Conservation (phyloP, 768 basidiomycete genomes). For the Nevesoporus exiguus region DNA sequence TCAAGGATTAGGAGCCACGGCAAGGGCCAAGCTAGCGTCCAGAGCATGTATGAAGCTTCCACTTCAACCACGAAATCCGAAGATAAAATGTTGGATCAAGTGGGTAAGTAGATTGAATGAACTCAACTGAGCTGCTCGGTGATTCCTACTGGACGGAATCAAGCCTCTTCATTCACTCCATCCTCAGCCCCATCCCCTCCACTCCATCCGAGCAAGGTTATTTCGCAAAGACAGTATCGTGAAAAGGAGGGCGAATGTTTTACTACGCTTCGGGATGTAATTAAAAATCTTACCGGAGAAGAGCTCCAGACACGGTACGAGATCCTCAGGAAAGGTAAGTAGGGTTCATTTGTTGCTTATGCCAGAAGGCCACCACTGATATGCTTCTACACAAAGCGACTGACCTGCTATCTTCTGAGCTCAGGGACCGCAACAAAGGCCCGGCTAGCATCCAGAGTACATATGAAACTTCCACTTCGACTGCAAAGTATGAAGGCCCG, state of each 20-base stretch:
- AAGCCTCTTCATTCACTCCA: too few relatives aligned
- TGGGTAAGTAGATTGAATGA: background rate
- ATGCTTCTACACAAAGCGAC: conserved; percentile 2
- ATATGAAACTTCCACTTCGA: background rate
- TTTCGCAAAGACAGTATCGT: conserved; percentile 21
- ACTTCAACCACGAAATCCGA: background rate
- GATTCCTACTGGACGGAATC: background rate
- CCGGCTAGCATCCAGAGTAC: background rate
- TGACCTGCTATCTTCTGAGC: background rate
- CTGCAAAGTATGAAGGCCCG: background rate
- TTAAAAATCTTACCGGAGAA: conserved; percentile 18
- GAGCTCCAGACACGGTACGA: conserved; percentile 20
- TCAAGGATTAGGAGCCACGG: background rate
- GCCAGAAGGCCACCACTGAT: background rate
- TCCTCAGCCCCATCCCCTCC: background rate
- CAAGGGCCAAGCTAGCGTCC: background rate
- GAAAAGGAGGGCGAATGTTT: conserved; percentile 20
- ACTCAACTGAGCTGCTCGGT: background rate
- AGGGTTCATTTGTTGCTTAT: background rate
- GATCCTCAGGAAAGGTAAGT: conserved; percentile 16
- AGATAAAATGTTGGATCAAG: background rate
- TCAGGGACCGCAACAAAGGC: background rate
- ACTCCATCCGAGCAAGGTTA: conserved; percentile 15
- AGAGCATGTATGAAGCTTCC: background rate
- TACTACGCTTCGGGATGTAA: conserved; percentile 8